A percentile compares a stretch with the other conserved stretches of the same genome.
Conservation (phyloP, 2,329 filamentous ascomycete genomes). For the Thermochaetoides dissita region DNA sequence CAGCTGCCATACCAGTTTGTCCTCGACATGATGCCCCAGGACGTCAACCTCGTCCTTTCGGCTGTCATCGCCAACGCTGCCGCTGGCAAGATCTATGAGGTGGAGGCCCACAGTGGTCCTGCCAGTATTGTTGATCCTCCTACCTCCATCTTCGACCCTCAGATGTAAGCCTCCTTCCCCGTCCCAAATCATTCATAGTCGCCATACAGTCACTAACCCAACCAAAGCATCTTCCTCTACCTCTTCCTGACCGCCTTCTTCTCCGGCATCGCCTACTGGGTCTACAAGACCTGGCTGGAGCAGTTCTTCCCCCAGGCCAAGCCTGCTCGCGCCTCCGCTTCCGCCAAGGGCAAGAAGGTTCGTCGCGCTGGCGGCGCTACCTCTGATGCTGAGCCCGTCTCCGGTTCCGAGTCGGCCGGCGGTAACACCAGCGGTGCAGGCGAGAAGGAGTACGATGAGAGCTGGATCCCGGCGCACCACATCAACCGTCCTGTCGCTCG, state of each 20-base stretch:
- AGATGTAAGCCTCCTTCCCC: slow-evolving; percentile 53
- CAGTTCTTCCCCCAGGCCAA: slow-evolving; percentile 79
- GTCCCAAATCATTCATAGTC: slow-evolving; percentile 17
- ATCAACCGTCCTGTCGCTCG: slow-evolving; percentile 69
- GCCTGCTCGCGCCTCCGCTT: slow-evolving; percentile 34
- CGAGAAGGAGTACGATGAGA: slow-evolving; percentile 75
- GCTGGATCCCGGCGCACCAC: slow-evolving; percentile 85
- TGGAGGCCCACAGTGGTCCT: slow-evolving; percentile 67
- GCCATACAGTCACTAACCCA: neutral
- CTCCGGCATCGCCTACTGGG: slow-evolving; percentile 75
- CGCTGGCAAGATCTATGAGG: slow-evolving; percentile 53
- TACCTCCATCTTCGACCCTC: slow-evolving; percentile 82
- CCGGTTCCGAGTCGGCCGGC: slow-evolving; percentile 57
- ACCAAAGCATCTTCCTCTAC: slow-evolving; percentile 86
- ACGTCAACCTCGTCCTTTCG: slow-evolving; percentile 63
- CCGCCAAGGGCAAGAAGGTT: slow-evolving; percentile 33
- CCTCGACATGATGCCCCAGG: slow-evolving; percentile 85
- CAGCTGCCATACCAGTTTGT: slow-evolving; percentile 71
- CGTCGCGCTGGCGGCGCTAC: slow-evolving; percentile 38
- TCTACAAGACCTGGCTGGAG: slow-evolving; percentile 97
- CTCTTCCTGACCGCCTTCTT: slow-evolving; percentile 72
- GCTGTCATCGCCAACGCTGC: slow-evolving; percentile 57
- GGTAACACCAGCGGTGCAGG: slow-evolving; percentile 48
- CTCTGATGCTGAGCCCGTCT: slow-evolving; percentile 42
- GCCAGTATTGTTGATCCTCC: slow-evolving; percentile 82